Evolutionary conservation across 2,329 filamentous ascomycete genomes (phyloP).

Genomic region (Aspergillus sp.): DNA sequence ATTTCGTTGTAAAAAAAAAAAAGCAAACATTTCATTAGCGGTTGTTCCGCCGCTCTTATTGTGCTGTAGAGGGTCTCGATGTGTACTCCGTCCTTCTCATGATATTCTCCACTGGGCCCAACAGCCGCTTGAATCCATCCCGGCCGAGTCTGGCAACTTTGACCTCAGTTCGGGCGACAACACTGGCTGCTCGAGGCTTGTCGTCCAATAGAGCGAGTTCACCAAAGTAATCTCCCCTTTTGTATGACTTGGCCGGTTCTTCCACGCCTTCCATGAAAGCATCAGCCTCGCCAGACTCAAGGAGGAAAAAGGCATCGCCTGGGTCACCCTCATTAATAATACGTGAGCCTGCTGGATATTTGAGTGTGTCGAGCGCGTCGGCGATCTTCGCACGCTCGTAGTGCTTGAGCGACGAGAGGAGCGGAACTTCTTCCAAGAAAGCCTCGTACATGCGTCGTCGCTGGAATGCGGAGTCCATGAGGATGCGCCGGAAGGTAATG

Average conservation of each 20-base stretch:
- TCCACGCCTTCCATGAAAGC: conserved; percentile 76
- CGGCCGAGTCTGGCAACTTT: conserved; percentile 93
- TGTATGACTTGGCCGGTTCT: conserved; percentile 74
- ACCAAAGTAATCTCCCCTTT: conserved; percentile 94
- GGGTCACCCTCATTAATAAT: conserved; percentile 93
- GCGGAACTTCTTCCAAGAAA: conserved; percentile 89
- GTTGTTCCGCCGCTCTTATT: conserved; percentile 17
- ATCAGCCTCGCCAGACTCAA: conserved; percentile 83
- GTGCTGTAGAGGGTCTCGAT: conserved; percentile 26
- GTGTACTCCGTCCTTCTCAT: conserved; percentile 68
- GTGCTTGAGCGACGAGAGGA: conserved; percentile 77
- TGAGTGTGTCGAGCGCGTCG: conserved; percentile 88
- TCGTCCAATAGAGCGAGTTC: conserved; percentile 93
- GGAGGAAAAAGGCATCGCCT: conserved; percentile 85
- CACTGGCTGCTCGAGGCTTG: conserved; percentile 84
- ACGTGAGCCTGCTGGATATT: conserved; percentile 72
- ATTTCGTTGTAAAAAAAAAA: not conserved
- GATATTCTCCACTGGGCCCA: conserved; percentile 91
- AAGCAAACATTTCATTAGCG: not conserved
- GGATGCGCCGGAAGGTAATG: conserved; percentile 92
- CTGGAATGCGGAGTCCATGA: conserved; percentile 98
- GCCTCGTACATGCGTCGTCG: conserved; percentile 95
- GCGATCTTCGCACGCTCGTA: conserved; percentile 98
- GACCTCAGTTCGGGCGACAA: conserved; percentile 79
- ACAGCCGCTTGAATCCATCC: conserved; percentile 87